Percentiles rank a stretch among this genome's conserved stretches.
These are phyloP conservation scores for Acrodontium crateriforme DNA, from an alignment of 2,329 filamentous ascomycete species.

Conservation along the genomic window DNA sequence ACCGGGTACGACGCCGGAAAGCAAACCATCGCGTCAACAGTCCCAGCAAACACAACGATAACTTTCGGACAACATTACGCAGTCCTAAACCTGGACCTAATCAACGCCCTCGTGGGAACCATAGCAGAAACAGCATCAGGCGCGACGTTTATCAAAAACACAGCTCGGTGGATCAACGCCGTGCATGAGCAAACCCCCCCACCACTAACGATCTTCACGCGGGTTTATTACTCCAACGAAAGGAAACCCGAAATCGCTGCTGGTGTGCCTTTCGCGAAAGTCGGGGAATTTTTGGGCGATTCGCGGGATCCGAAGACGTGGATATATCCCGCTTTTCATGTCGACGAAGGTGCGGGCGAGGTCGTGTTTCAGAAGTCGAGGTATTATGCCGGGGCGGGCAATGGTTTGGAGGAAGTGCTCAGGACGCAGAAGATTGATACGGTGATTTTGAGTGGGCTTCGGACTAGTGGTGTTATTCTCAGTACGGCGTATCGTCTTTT, in stretches of 20 bases:
- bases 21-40: conserved; percentile 11
- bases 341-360: conserved; percentile 20
- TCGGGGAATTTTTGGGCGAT: conserved; percentile 16
- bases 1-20: conserved; percentile 12
- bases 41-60: conserved; percentile 10
- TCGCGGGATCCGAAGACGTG: conserved; percentile 19
- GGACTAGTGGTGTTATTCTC: conserved; percentile 30
- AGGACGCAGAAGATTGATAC: conserved; percentile 27
- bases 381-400: conserved; percentile 30
- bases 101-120: conserved; percentile 24
- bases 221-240: conserved; percentile 24
- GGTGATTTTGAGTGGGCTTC: conserved; percentile 28
- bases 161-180: conserved; percentile 25
- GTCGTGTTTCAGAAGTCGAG: conserved; percentile 29
- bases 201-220: conserved; percentile 28
- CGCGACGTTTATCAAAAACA: conserved; percentile 22
- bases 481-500: conserved; percentile 31
- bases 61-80: conserved; percentile 26
- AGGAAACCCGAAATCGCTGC: conserved; percentile 23
- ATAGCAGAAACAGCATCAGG: conserved; percentile 23
- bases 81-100: conserved; percentile 31
- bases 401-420: conserved; percentile 28
- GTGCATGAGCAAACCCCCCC: conserved; percentile 23
- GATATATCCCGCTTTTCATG: conserved; percentile 22
- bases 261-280: conserved; percentile 23